Conservation (phyloP, 1,284 basidiomycete genomes). For the Tilletiopsis washingtonensis region DNA sequence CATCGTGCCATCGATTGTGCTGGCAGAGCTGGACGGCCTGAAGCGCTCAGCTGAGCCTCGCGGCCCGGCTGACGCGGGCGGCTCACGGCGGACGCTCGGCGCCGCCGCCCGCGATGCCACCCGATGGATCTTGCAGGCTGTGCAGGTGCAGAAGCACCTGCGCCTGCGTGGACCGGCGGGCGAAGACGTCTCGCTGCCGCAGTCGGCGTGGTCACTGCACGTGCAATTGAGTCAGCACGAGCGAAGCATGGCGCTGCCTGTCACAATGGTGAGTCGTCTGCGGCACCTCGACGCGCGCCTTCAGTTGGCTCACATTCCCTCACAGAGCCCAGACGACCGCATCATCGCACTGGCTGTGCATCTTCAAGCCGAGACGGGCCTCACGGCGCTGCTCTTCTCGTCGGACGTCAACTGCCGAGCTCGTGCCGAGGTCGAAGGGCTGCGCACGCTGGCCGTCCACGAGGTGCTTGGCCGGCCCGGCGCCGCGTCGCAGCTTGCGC, state of each 20-base stretch:
- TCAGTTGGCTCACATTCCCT: neutral
- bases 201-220: neutral
- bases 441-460: neutral
- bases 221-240: neutral
- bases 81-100: neutral
- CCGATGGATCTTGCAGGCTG: neutral
- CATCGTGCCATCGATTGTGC: neutral
- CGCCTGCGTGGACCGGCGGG: neutral
- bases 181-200: neutral
- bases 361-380: neutral
- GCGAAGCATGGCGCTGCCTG: neutral
- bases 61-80: too few species aligned
- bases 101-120: neutral
- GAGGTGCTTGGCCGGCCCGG: neutral
- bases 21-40: neutral
- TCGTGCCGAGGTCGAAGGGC: neutral
- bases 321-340: neutral
- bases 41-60: too few species aligned
- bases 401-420: neutral
- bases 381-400: neutral
- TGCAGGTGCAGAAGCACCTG: neutral
- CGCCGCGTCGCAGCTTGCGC: neutral
- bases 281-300: neutral
- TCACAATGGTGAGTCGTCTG: neutral
- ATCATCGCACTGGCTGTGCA: neutral